Evolutionary conservation across 345 rosid species (phyloP).

Genomic region (Bruguiera gymnorhiza): DNA sequence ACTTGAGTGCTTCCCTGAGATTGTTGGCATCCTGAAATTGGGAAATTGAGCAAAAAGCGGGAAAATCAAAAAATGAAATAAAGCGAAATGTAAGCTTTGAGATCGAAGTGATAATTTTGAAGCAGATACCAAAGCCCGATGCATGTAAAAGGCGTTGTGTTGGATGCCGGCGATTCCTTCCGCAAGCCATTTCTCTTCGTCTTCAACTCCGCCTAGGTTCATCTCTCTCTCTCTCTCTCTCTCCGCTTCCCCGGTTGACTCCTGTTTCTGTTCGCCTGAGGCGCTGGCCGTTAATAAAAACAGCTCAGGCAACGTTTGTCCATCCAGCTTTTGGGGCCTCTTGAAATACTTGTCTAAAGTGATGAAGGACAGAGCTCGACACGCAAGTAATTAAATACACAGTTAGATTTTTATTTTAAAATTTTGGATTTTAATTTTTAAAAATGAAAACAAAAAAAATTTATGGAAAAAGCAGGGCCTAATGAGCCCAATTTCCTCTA

Average conservation of each 20-base stretch:
- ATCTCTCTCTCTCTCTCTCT: slow-evolving; percentile 1
- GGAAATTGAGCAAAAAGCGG: background rate
- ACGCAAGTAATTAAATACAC: no score
- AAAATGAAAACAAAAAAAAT: no score
- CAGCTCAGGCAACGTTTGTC: background rate
- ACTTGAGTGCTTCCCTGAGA: slow-evolving; percentile 30
- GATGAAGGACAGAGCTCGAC: no score
- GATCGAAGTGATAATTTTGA: background rate
- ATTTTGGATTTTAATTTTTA: no score
- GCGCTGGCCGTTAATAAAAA: background rate
- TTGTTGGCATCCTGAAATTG: slow-evolving; percentile 27
- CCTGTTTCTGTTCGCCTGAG: slow-evolving; percentile 1
- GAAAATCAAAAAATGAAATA: background rate
- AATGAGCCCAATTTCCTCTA: no score
- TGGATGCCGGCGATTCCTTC: slow-evolving; percentile 32
- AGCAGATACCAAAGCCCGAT: slow-evolving; percentile 27
- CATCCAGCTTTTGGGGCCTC: no score
- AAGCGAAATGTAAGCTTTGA: background rate
- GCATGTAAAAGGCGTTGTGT: slow-evolving; percentile 35
- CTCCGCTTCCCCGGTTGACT: background rate
- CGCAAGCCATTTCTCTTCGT: slow-evolving; percentile 37
- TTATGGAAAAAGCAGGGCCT: no score
- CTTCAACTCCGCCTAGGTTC: slow-evolving; percentile 24
- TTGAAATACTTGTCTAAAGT: no score
- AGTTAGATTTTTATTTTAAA: no score